Percentiles rank a stretch among this genome's conserved stretches.
phyloP scores from a whole-genome alignment of 495 filamentous ascomycete genomes.

The Lepraria neglecta region DNA sequence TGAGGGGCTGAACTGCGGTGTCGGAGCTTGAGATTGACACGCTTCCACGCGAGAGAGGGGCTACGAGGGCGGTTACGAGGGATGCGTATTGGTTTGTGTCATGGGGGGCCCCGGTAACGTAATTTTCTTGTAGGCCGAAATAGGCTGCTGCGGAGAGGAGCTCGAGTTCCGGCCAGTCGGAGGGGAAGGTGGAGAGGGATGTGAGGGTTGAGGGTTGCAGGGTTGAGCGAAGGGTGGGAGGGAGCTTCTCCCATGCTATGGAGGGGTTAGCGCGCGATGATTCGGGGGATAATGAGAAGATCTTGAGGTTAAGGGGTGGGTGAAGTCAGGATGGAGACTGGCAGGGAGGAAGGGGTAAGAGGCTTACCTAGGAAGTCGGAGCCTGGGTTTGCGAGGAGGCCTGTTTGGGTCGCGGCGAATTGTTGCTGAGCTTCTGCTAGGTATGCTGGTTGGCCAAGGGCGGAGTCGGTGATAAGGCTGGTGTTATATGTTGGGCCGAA shows the following conservation, averaged over 20 bases:
- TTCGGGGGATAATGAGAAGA: too few species aligned
- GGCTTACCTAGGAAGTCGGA: constrained; percentile 33
- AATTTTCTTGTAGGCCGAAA: constrained; percentile 20
- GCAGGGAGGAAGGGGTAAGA: too few species aligned
- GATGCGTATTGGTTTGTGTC: constrained; percentile 44
- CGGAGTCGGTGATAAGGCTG: constrained; percentile 28
- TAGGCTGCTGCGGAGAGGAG: constrained; percentile 34
- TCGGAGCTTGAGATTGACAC: constrained; percentile 20
- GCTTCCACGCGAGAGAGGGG: constrained; percentile 50
- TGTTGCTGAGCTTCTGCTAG: constrained; percentile 9
- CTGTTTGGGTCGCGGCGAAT: constrained; percentile 26
- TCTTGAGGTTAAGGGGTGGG: too few species aligned
- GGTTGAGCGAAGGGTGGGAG: constrained; percentile 27
- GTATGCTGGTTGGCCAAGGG: constrained; percentile 18
- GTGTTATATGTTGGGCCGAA: constrained; percentile 29
- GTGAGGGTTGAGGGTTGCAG: constrained; percentile 27
- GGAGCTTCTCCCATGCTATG: constrained; percentile 47
- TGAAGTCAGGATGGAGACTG: too few species aligned
- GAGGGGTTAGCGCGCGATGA: not conserved
- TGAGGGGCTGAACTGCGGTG: constrained; percentile 6
- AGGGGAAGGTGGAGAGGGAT: constrained; percentile 36
- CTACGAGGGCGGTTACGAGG: constrained; percentile 38
- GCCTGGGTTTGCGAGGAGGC: constrained; percentile 36
- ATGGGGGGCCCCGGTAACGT: constrained; percentile 24
- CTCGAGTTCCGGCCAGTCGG: constrained; percentile 57